Evolutionary conservation across 768 basidiomycete genomes (phyloP).

Genomic region (Glaciozyma antarctica): DNA sequence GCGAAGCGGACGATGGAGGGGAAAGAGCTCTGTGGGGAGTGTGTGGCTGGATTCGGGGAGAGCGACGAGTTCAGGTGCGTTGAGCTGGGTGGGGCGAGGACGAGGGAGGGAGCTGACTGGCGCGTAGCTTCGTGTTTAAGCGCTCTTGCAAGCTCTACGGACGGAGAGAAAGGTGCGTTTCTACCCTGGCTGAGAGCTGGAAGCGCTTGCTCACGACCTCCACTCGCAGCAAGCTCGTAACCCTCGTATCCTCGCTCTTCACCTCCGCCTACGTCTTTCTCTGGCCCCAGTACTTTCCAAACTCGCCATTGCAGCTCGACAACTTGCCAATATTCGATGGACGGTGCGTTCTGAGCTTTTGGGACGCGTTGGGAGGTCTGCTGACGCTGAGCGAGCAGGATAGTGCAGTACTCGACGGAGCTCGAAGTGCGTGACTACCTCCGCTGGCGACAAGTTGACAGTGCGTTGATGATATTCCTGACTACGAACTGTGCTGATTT

Average conservation of each 20-base stretch:
- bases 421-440: constrained; percentile 81
- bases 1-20: constrained; percentile 65
- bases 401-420: constrained; percentile 54
- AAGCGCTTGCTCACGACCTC: neutral
- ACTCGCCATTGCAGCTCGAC: constrained; percentile 52
- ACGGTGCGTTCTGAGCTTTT: constrained; percentile 48
- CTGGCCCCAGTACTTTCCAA: constrained; percentile 72
- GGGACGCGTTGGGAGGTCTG: neutral
- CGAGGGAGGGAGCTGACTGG: neutral
- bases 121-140: constrained; percentile 71
- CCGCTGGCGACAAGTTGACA: constrained; percentile 90
- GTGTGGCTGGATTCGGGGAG: constrained; percentile 86
- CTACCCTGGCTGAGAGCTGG: neutral
- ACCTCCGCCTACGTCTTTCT: constrained; percentile 81
- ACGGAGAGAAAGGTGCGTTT: constrained; percentile 51
- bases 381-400: constrained; percentile 11
- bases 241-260: constrained; percentile 73
- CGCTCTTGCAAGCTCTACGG: constrained; percentile 69
- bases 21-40: constrained; percentile 51
- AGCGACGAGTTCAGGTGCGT: constrained; percentile 90
- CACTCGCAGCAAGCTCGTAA: constrained; percentile 62
- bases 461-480: constrained; percentile 46
- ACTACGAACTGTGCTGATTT: neutral
- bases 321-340: constrained; percentile 84
- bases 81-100: neutral